A percentile compares a stretch with the other conserved stretches of the same genome.
Conservation (phyloP, 805 yeast species). For the Blastobotrys terrestris region DNA sequence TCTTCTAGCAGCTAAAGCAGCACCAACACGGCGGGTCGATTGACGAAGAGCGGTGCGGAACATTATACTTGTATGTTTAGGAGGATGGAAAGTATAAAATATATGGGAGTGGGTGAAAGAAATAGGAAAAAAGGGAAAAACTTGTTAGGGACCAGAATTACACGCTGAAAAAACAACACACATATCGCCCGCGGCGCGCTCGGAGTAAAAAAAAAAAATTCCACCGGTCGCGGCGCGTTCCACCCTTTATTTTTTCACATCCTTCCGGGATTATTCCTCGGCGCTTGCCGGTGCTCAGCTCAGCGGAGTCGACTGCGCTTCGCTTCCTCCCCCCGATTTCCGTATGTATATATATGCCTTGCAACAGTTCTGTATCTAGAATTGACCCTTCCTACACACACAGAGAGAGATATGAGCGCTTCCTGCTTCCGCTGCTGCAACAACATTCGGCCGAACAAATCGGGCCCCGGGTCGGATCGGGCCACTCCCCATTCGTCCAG, state of each 20-base stretch:
- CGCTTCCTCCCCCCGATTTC: too few species aligned
- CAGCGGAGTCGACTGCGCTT: too few species aligned
- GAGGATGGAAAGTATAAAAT: conserved; percentile 2
- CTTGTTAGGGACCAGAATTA: not conserved
- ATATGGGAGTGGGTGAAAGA: conserved; percentile 1
- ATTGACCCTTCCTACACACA: too few species aligned
- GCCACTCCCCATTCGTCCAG: not conserved
- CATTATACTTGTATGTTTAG: conserved; percentile 21
- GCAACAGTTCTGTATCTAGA: too few species aligned
- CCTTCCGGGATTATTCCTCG: not conserved
- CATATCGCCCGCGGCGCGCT: not conserved
- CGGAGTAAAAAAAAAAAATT: not conserved
- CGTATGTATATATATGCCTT: too few species aligned
- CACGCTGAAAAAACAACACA: not conserved
- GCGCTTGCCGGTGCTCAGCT: too few species aligned
- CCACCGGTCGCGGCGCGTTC: not conserved
- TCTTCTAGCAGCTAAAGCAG: conserved; percentile 30
- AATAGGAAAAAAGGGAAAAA: not conserved
- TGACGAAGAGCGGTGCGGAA: conserved; percentile 38
- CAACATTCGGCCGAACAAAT: not conserved
- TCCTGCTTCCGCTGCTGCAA: not conserved
- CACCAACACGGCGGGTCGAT: conserved; percentile 34
- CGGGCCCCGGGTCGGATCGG: not conserved
- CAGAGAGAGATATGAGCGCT: too few species aligned
- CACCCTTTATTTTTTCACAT: not conserved